Percentiles rank a stretch among this genome's conserved stretches.
Conservation (phyloP, 2,329 filamentous ascomycete species). For the Zasmidium cellare region DNA sequence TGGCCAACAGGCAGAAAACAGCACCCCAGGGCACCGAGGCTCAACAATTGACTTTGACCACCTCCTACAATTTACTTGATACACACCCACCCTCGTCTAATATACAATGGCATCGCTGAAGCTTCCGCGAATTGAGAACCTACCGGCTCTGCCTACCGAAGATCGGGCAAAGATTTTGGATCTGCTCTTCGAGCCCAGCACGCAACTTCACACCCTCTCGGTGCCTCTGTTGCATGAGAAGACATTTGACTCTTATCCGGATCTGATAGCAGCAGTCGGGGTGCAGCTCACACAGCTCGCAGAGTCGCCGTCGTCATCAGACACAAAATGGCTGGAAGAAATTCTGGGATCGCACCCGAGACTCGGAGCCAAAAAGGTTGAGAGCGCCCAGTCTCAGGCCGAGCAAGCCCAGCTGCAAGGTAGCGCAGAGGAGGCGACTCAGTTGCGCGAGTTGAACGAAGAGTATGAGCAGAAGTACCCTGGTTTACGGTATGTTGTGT, state of each 20-base stretch:
- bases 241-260: constrained; percentile 65
- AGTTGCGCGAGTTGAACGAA: constrained; percentile 65
- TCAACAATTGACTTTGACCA: neutral
- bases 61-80: neutral
- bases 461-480: constrained; percentile 82
- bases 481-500: constrained; percentile 84
- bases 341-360: constrained; percentile 83
- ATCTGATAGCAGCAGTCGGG: constrained; percentile 68
- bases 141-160: constrained; percentile 58
- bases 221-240: constrained; percentile 64
- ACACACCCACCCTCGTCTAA: neutral
- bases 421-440: constrained; percentile 53
- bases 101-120: constrained; percentile 29
- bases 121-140: constrained; percentile 58
- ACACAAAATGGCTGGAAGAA: constrained; percentile 61
- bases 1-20: neutral
- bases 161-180: constrained; percentile 65
- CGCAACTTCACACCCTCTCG: constrained; percentile 70
- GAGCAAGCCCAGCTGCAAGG: constrained; percentile 77
- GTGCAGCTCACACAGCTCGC: constrained; percentile 62
- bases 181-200: constrained; percentile 80
- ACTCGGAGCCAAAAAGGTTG: constrained; percentile 76
- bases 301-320: constrained; percentile 50
- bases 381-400: constrained; percentile 75
- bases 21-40: neutral